Evolutionary conservation across 73 alveolate genomes (phyloP).

Genomic region (Tetrahymena elliotti): DNA sequence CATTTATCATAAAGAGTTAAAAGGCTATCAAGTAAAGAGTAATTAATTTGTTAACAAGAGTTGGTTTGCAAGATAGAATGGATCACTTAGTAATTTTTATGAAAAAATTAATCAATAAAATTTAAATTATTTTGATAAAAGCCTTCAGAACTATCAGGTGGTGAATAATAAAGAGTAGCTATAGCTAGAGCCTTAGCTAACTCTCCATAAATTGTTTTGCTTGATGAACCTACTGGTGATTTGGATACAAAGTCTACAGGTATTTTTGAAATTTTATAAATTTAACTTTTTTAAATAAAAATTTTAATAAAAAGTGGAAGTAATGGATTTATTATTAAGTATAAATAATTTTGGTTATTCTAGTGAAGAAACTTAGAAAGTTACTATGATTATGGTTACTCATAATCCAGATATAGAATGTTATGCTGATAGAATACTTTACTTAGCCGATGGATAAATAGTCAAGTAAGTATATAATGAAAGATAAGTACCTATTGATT

Average conservation of each 20-base stretch:
- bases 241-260: slow-evolving; percentile 78
- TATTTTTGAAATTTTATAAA: background rate
- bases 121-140: too few species aligned
- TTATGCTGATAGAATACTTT: slow-evolving; percentile 92
- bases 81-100: slow-evolving; percentile 66
- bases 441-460: slow-evolving; percentile 84
- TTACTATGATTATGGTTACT: slow-evolving; percentile 91
- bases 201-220: slow-evolving; percentile 87
- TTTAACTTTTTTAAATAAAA: background rate
- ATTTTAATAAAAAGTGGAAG: slow-evolving; percentile 59
- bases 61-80: slow-evolving; percentile 91
- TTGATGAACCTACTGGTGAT: slow-evolving; percentile 98
- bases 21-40: slow-evolving; percentile 52
- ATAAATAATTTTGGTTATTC: slow-evolving; percentile 88
- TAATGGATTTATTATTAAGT: slow-evolving; percentile 84
- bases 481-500: slow-evolving; percentile 18
- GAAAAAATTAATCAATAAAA: background rate
- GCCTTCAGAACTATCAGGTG: slow-evolving; percentile 97
- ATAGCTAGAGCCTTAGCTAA: slow-evolving; percentile 95
- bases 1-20: background rate
- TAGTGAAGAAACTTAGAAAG: slow-evolving; percentile 57
- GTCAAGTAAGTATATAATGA: slow-evolving; percentile 29
- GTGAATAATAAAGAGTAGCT: slow-evolving; percentile 96
- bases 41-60: slow-evolving; percentile 71
- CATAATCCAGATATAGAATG: slow-evolving; percentile 97